A percentile compares a stretch with the other conserved stretches of the same genome.
Conservation (phyloP, 2,329 filamentous ascomycete species). For the Apiospora malaysiana region DNA sequence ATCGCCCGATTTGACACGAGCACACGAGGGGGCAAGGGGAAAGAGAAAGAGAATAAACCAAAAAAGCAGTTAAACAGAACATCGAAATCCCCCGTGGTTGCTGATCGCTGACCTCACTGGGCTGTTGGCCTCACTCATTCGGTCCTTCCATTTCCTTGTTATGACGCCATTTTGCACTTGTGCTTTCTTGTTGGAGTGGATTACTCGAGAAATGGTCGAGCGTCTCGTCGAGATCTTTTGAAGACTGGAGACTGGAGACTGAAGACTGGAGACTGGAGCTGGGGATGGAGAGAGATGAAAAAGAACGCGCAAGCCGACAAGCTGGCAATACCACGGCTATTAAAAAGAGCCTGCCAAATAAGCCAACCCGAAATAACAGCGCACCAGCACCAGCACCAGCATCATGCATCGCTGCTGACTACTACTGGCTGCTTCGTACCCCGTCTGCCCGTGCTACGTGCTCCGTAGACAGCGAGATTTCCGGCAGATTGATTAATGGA, state of each 20-base stretch:
- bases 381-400: too few relatives aligned
- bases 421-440: too few relatives aligned
- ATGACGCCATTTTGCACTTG: background rate
- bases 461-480: background rate
- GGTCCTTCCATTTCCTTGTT: background rate
- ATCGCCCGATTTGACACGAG: constrained; percentile 11
- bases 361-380: background rate
- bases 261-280: too few relatives aligned
- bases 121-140: background rate
- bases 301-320: constrained; percentile 8
- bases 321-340: background rate
- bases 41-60: background rate
- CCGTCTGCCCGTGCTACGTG: too few relatives aligned
- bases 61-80: background rate
- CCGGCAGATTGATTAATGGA: background rate
- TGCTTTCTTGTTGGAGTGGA: background rate
- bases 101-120: background rate
- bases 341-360: background rate
- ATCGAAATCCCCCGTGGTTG: background rate
- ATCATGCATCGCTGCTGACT: background rate
- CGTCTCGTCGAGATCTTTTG: constrained; percentile 1
- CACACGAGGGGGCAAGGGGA: too few relatives aligned
- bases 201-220: background rate
- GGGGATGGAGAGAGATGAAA: background rate
- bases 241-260: too few relatives aligned